Base-by-base conservation (phyloP, 2,329 filamentous ascomycete species). In the Alternaria viburni region DNA sequence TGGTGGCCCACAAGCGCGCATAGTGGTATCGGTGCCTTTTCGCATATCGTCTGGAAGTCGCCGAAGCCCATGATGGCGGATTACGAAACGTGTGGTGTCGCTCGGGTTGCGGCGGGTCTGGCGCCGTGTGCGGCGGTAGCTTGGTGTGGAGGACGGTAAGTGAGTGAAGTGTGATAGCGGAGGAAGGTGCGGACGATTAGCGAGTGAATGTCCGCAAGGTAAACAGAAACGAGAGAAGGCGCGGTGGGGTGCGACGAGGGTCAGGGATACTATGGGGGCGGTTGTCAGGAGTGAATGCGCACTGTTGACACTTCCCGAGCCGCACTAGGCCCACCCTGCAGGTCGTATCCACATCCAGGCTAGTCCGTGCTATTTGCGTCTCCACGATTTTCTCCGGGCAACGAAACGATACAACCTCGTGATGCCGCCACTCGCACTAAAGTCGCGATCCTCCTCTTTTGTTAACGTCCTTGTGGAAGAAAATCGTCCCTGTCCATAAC, bases 31-130 rank as follows among this genome's bases (percentile, higher is more conserved):
- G 93, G 88, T 66, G 92, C 91, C 83, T 91, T 92, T 72, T 88
- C 85, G 87, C 96, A 99, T 84, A 98, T 91, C 72, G 86, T 85
- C 62, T 90, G 88, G 83, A 98, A 98, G 82, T 97, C 91, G 72
- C 95, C 95, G 82, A 98, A 98, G 69, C 90, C 91, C 87, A 96
- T 94, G 6, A 21, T 74, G 10, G 63, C 63, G 60, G 62, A 44
- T 57, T 59, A 43, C 51, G 58, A 49, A 56, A 30, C 47, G 56
- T 51, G 45, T 13, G 46, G 26, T 30, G 59, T 57, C 59, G 54
- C 47, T 62, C 51, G 57, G 43, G 63, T 59, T 52, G 25, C 60
- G 62, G 57, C 54, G 57, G 55, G 49, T 32, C 28, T 44, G 61
- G 49, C 57, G 57, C 30, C 9, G 30, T 36, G 49, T 57, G 23